Evolutionary conservation across 2,329 filamentous ascomycete genomes (phyloP), one percentile per base, ranked within the genome.

Genomic region (Helminthosporium solani): DNA sequence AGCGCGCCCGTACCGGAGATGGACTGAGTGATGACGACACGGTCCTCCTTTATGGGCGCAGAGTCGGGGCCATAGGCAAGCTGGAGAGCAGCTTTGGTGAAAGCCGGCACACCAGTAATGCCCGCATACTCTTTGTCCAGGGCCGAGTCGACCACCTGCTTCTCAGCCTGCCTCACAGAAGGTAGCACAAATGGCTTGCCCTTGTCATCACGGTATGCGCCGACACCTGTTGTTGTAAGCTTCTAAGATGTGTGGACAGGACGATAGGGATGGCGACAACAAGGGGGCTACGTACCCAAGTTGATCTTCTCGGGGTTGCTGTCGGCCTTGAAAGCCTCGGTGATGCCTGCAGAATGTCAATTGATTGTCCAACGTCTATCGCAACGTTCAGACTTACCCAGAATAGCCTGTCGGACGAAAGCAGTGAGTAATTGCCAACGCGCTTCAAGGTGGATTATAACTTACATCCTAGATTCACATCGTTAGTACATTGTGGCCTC

Each of bases 241-340:
- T 33, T 47, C 31, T 5, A 20, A 41, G 20, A 35, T 33, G 25
- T 5, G 3, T 16, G 8, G 23, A 23, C 16, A 23, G 18, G 14
- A 34, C n/a, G n/a, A n/a, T n/a, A n/a, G n/a, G n/a, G n/a, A n/a
- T n/a, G n/a, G n/a, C n/a, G n/a, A n/a, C n/a, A n/a, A n/a, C n/a
- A n/a, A n/a, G n/a, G n/a, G n/a, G 7, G 33, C 8, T 14, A 56
- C 80, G 67, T 77, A 87, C 88, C 94, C 52, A 99, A 79, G 79
- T 97, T 97, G 81, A 99, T 97, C 85, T 97, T 99, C 79, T 96
- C 84, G 54, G 84, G 78, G 75, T 95, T 92, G 66, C 79, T 82
- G 73, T 99, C 94, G 74, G 91, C 91, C 82, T 97, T 99, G 87
- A 94, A 99, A 52, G 94, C 94, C 78, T 99, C 94, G 54, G 94